Evolutionary conservation across 75 land plant genomes (phyloP).

Genomic region (Ceratopteris richardii): DNA sequence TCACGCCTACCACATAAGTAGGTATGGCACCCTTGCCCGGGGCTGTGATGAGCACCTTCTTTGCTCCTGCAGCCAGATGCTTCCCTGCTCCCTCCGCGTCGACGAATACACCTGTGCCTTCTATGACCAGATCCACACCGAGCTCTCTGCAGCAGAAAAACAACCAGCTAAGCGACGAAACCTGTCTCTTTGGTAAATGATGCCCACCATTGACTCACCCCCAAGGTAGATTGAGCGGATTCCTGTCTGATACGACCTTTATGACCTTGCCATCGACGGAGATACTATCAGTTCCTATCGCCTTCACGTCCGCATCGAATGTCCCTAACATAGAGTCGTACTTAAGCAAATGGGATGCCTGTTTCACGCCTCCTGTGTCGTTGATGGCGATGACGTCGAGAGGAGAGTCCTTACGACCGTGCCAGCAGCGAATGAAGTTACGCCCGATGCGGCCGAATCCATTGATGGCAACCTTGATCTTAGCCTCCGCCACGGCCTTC

Average conservation of each 20-base stretch:
- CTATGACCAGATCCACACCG: slow-evolving; percentile 86
- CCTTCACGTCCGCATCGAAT: slow-evolving; percentile 91
- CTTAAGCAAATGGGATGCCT: slow-evolving; percentile 95
- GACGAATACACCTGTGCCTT: slow-evolving; percentile 97
- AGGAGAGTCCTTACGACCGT: slow-evolving; percentile 93
- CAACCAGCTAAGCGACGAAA: no score
- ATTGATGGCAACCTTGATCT: slow-evolving; percentile 95
- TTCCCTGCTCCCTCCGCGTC: slow-evolving; percentile 98
- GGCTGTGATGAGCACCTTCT: slow-evolving; percentile 97
- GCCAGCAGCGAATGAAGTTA: slow-evolving; percentile 98
- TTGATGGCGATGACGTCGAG: slow-evolving; percentile 91
- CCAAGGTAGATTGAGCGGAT: slow-evolving; percentile 94
- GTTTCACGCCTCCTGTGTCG: slow-evolving; percentile 99
- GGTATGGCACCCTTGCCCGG: slow-evolving; percentile 99
- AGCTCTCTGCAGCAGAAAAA: slow-evolving; percentile 50
- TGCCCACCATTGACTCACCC: slow-evolving; percentile 26
- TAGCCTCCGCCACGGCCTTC: slow-evolving; percentile 65
- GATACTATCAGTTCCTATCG: slow-evolving; percentile 55
- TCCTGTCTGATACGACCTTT: slow-evolving; percentile 81
- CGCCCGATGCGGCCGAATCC: slow-evolving; percentile 97
- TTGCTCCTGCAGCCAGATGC: slow-evolving; percentile 94
- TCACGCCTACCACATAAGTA: slow-evolving; percentile 94
- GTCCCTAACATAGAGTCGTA: slow-evolving; percentile 97
- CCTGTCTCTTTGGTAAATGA: no score
- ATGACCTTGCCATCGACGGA: slow-evolving; percentile 95